Conservation (phyloP, 75 land plant genomes). For the Larix kaempferi region DNA sequence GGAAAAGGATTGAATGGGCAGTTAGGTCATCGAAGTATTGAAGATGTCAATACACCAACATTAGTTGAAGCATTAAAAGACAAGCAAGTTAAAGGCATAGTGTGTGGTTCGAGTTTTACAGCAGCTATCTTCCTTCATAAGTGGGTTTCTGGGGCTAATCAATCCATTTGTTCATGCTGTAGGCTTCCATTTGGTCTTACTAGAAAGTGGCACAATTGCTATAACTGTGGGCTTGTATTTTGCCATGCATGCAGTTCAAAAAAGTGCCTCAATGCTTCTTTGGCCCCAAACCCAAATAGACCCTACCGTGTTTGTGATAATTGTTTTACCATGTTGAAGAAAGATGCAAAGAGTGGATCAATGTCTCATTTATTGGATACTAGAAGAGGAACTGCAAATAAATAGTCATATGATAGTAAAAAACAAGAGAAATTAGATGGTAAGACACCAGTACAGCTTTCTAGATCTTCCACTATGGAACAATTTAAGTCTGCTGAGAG, state of each 20-base stretch:
- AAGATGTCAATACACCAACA: conserved; percentile 63
- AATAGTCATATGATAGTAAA: conserved; percentile 26
- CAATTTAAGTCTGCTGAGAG: conserved; percentile 32
- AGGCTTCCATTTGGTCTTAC: conserved; percentile 76
- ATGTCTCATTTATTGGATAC: conserved; percentile 20
- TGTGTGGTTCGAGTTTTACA: conserved; percentile 76
- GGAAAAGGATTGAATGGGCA: conserved; percentile 90
- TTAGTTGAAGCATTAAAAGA: conserved; percentile 84
- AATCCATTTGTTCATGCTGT: conserved; percentile 82
- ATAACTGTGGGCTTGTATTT: conserved; percentile 83
- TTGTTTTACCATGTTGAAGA: conserved; percentile 60
- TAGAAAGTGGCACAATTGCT: conserved; percentile 86
- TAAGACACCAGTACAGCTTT: conserved; percentile 24
- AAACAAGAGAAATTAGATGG: conserved; percentile 35
- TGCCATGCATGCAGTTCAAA: conserved; percentile 82
- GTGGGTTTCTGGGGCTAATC: conserved; percentile 79
- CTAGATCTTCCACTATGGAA: conserved; percentile 41
- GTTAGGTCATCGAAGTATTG: conserved; percentile 73
- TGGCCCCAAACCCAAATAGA: conserved; percentile 78
- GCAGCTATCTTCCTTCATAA: conserved; percentile 87
- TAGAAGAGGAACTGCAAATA: conserved; percentile 30
- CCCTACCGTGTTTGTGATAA: conserved; percentile 87
- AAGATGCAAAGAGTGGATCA: conserved; percentile 31
- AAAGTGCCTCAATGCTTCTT: conserved; percentile 66
- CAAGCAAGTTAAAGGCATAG: conserved; percentile 82